Evolutionary conservation across 345 rosid genomes (phyloP).

Genomic region (Laguncularia racemosa): DNA sequence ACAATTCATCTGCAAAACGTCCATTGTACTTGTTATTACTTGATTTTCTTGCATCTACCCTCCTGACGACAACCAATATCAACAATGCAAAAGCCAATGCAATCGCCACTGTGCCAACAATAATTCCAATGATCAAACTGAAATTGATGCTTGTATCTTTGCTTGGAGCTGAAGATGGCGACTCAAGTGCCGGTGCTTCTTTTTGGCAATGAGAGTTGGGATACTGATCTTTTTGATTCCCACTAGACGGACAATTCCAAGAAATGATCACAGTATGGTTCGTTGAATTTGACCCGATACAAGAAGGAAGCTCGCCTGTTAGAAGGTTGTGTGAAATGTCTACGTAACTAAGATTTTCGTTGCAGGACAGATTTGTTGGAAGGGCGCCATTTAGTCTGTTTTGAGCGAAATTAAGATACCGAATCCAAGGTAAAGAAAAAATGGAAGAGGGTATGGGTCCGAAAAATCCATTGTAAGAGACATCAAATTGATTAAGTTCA

Average conservation of each 20-base stretch:
- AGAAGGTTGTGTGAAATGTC: conserved; percentile 71
- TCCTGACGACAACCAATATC: conserved; percentile 36
- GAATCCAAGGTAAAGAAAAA: conserved; percentile 56
- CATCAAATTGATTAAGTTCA: conserved; percentile 48
- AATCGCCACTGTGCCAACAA: conserved; percentile 45
- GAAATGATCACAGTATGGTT: conserved; percentile 54
- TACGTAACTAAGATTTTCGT: conserved; percentile 33
- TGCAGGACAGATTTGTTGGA: conserved; percentile 39
- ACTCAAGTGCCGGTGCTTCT: conserved; percentile 72
- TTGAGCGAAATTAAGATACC: conserved; percentile 34
- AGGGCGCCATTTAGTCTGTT: conserved; percentile 58
- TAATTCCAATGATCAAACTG: conserved; percentile 48
- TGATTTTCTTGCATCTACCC: conserved; percentile 23
- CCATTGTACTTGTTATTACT: conserved; percentile 25
- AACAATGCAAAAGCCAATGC: conserved; percentile 30
- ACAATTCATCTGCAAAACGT: conserved; percentile 37
- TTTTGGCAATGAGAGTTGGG: conserved; percentile 61
- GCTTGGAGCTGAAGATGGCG: conserved; percentile 23
- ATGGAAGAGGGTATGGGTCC: conserved; percentile 58
- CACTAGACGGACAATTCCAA: conserved; percentile 70
- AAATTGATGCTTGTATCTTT: conserved; percentile 26
- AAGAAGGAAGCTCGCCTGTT: conserved; percentile 59
- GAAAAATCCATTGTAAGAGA: conserved; percentile 44
- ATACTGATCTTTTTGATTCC: conserved; percentile 47
- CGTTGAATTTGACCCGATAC: conserved; percentile 34